phyloP scores from a whole-genome alignment of 306 rosid species.

The Aeschynomene evenia region DNA sequence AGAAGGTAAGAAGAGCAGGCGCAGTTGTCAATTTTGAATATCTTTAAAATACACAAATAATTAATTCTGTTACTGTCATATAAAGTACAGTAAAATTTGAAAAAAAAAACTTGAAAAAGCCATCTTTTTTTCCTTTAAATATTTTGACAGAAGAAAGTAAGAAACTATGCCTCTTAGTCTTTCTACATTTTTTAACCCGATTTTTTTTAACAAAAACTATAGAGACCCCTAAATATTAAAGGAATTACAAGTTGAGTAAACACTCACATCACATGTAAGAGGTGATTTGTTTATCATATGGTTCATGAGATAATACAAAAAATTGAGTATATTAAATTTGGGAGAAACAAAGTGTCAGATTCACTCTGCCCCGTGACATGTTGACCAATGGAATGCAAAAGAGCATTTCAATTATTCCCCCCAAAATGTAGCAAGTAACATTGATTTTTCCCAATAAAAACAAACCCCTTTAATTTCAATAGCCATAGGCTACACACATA shows the following conservation, averaged over 20 bases:
- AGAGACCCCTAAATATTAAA: background rate
- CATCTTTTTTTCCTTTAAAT: too few relatives aligned
- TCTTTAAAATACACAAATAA: background rate
- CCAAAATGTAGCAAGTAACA: background rate
- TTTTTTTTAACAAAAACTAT: too few relatives aligned
- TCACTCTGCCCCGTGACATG: slow-evolving; percentile 33
- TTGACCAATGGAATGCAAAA: slow-evolving; percentile 17
- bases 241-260: background rate
- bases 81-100: background rate
- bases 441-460: slow-evolving; percentile 22
- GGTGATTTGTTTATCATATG: background rate
- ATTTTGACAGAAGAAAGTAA: too few relatives aligned
- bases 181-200: background rate
- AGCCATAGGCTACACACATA: background rate
- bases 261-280: background rate
- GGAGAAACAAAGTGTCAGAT: background rate
- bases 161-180: too few relatives aligned
- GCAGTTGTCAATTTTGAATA: background rate
- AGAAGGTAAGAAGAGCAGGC: background rate
- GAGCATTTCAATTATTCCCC: slow-evolving; percentile 8
- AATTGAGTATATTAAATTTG: background rate
- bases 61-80: background rate
- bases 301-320: background rate
- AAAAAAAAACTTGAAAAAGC: too few relatives aligned
- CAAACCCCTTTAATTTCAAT: slow-evolving; percentile 11